Evolutionary conservation across 2,329 filamentous ascomycete genomes (phyloP).

Genomic region (Colletotrichum trifolii): DNA sequence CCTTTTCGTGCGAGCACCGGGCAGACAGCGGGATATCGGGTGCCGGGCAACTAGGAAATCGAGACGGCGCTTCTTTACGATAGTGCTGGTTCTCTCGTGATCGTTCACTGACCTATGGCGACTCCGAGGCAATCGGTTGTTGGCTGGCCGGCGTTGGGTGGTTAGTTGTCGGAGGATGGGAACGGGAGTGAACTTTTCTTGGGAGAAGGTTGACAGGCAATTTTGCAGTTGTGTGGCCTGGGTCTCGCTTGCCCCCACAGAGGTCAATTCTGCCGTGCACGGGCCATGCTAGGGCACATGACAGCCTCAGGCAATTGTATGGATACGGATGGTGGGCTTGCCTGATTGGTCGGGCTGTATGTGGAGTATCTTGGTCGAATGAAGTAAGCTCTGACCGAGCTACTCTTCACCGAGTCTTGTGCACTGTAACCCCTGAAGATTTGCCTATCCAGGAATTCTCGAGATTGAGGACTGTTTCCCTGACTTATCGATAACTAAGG

Average conservation of each 20-base stretch:
- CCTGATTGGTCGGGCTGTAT: too few relatives aligned
- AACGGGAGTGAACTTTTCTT: constrained; percentile 32
- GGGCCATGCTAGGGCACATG: constrained; percentile 33
- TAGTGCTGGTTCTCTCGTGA: neutral
- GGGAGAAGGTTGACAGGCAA: constrained; percentile 10
- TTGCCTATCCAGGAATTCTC: too few relatives aligned
- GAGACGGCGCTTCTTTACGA: neutral
- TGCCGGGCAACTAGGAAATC: neutral
- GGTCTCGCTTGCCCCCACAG: constrained; percentile 32
- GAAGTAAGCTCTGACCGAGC: too few relatives aligned
- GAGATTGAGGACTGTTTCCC: too few relatives aligned
- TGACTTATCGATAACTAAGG: too few relatives aligned
- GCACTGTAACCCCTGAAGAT: too few relatives aligned
- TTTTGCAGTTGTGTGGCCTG: constrained; percentile 35
- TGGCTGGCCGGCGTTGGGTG: constrained; percentile 35
- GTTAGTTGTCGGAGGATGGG: constrained; percentile 31
- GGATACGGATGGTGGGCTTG: too few relatives aligned
- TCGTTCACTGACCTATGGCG: constrained; percentile 36
- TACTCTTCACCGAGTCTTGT: too few relatives aligned
- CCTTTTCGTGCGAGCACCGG: too few relatives aligned
- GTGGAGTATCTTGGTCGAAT: too few relatives aligned
- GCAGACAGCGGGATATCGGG: too few relatives aligned
- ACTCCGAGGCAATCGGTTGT: constrained; percentile 34
- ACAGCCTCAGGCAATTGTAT: constrained; percentile 10
- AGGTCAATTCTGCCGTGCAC: constrained; percentile 5